Percentiles rank a stretch among this genome's conserved stretches.
phyloP scores from a whole-genome alignment of 805 yeast species.

The Saccharomycopsis fibuligera region DNA sequence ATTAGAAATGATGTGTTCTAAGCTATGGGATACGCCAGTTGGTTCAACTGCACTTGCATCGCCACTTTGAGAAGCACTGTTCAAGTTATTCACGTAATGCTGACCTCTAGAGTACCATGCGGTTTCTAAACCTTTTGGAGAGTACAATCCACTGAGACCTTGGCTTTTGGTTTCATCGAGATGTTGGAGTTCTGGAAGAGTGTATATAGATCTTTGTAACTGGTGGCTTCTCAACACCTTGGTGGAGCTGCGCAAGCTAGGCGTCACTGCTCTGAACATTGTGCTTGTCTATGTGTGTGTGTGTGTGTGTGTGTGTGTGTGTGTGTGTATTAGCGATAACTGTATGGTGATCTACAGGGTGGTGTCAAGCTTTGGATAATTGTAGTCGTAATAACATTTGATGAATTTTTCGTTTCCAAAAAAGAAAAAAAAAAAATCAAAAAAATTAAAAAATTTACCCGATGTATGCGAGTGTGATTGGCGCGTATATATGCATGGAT shows the following conservation, averaged over 20 bases:
- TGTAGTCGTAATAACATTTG: no score
- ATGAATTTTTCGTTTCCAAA: no score
- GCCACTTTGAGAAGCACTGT: constrained; percentile 27
- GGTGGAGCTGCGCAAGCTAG: not conserved
- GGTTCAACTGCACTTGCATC: no score
- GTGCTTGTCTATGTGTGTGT: not conserved
- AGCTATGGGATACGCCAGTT: constrained; percentile 4
- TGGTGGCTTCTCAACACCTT: not conserved
- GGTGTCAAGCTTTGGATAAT: no score
- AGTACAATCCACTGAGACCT: constrained; percentile 46
- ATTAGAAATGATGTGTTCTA: constrained; percentile 10
- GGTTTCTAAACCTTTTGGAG: constrained; percentile 40
- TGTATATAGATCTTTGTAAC: constrained; percentile 12
- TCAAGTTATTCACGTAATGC: constrained; percentile 34
- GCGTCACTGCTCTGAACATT: not conserved
- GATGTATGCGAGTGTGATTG: no score
- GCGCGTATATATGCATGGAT: no score
- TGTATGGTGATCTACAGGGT: no score
- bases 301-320: no score
- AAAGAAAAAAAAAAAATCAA: no score
- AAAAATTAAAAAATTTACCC: no score
- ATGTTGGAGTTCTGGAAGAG: constrained; percentile 23
- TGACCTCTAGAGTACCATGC: constrained; percentile 45
- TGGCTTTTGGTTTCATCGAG: constrained; percentile 26
- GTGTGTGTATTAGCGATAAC: no score